Base-by-base conservation (phyloP, 192 early-diverging fungal species). In the Gryganskiella cystojenkinii region DNA sequence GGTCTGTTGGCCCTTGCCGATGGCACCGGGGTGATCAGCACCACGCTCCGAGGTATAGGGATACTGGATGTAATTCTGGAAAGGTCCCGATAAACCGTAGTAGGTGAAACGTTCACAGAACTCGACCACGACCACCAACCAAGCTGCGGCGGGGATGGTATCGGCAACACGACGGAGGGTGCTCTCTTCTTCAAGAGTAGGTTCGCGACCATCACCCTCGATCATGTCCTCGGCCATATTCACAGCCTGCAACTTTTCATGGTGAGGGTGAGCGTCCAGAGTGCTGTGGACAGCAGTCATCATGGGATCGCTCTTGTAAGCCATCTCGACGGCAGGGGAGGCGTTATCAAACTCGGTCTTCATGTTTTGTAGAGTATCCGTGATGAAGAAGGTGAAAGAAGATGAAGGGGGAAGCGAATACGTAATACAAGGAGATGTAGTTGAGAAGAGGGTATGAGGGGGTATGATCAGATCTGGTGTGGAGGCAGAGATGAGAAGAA, bases 21-120 rank as follows among this genome's bases (percentile, higher is more conserved):
- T 73, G 25, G 83, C 83, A 64, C 84, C 81, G 17, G 85, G 81
- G 52, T 84, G 83, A 14, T 59, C 71, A 17, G 58, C 73, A 64
- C 73, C 70, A 27, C 72, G 60, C 30, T 80, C 59, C 75, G 27
- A 49, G 24, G 81, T 81, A 35, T 70, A 58, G 40, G 82, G 81
- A 31, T 80, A 76, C 56, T 85, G 84, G 42, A 87, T 80, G 59
- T 88, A 88, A 54, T 86, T 83, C 62, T 86, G 85, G 81, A 90
- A 87, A 35, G 84, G 80, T 59, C 84, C 84, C 33, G 80, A 81
- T 20, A 85, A 70, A 73, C 89, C 89, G 63, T 88, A 90, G 67
- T 85, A 88, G 8, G 87, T 86, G 58, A 90, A 90, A 20, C 89
- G 84, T 64, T 90, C 89, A 62, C 87, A 88, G 20, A 88, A 82